Evolutionary conservation across 768 basidiomycete species (phyloP).

Genomic region (Russula dissimulans): DNA sequence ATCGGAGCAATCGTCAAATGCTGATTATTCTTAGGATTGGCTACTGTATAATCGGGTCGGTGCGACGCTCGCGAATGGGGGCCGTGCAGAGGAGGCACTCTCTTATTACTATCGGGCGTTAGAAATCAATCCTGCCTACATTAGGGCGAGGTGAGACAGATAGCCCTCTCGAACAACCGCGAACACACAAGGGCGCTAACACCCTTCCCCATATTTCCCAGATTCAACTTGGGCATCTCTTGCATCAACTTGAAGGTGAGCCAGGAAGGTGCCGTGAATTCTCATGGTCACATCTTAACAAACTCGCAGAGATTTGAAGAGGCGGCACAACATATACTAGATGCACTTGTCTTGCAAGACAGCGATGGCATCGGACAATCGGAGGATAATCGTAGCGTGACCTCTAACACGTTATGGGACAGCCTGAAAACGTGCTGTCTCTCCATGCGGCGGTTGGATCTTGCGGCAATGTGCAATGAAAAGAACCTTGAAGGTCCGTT

Average conservation of each 20-base stretch:
- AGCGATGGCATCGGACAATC: constrained; percentile 57
- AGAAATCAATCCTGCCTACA: constrained; percentile 81
- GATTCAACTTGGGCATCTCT: constrained; percentile 91
- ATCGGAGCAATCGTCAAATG: not conserved
- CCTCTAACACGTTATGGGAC: constrained; percentile 77
- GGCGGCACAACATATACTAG: constrained; percentile 78
- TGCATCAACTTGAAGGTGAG: constrained; percentile 74
- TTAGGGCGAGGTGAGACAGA: constrained; percentile 63
- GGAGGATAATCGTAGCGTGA: constrained; percentile 58
- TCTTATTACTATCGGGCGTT: constrained; percentile 81
- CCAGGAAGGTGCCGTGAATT: constrained; percentile 20
- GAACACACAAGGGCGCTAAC: not conserved
- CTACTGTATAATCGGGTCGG: constrained; percentile 88
- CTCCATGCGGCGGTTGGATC: constrained; percentile 69
- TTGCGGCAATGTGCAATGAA: constrained; percentile 63
- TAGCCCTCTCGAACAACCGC: not conserved
- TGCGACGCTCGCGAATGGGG: constrained; percentile 88
- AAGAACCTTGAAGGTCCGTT: constrained; percentile 58
- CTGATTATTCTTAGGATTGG: constrained; percentile 59
- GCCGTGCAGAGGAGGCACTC: constrained; percentile 70
- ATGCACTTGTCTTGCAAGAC: constrained; percentile 85
- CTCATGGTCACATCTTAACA: constrained; percentile 11
- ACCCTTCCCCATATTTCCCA: constrained; percentile 23
- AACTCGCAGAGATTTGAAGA: constrained; percentile 68
- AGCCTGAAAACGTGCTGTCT: constrained; percentile 75